Conservation (phyloP, 768 basidiomycete species). For the Auricularia sp. region DNA sequence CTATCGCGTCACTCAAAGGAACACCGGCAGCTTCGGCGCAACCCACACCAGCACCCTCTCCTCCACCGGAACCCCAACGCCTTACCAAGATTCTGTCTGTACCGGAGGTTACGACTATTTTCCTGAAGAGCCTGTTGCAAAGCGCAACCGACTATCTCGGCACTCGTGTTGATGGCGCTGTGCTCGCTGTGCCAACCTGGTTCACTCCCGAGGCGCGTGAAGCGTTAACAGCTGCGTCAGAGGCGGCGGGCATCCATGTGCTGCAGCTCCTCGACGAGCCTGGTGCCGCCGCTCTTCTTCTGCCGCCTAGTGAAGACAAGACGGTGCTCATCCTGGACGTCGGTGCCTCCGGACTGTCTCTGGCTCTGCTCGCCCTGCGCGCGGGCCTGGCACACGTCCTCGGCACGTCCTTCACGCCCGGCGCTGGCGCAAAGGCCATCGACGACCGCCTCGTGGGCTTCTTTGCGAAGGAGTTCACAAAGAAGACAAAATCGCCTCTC, state of each 20-base stretch:
- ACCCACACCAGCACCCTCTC: constrained; percentile 66
- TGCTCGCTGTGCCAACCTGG: constrained; percentile 71
- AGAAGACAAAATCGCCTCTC: constrained; percentile 80
- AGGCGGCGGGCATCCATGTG: constrained; percentile 72
- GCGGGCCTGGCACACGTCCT: constrained; percentile 64
- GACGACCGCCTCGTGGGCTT: constrained; percentile 79
- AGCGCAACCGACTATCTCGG: constrained; percentile 91
- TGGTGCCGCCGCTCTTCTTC: constrained; percentile 48
- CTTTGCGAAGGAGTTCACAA: constrained; percentile 93
- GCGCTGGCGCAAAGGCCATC: constrained; percentile 59
- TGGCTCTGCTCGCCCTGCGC: constrained; percentile 63
- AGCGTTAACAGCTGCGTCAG: constrained; percentile 65
- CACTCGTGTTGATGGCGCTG: constrained; percentile 64
- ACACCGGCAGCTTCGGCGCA: constrained; percentile 59
- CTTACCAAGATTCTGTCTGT: constrained; percentile 64
- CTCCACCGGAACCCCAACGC: constrained; percentile 33
- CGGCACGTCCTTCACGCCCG: constrained; percentile 16
- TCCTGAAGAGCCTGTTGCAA: constrained; percentile 72
- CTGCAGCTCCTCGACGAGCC: constrained; percentile 83
- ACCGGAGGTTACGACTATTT: constrained; percentile 74
- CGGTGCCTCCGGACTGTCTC: constrained; percentile 60
- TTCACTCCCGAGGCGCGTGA: constrained; percentile 60
- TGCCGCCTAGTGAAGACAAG: constrained; percentile 40
- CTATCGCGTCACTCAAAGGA: constrained; percentile 36
- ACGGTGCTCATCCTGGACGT: constrained; percentile 76